These are phyloP conservation scores for Beta macrorhiza DNA, from an alignment of 179 eudicot species.

Conservation along the genomic window DNA sequence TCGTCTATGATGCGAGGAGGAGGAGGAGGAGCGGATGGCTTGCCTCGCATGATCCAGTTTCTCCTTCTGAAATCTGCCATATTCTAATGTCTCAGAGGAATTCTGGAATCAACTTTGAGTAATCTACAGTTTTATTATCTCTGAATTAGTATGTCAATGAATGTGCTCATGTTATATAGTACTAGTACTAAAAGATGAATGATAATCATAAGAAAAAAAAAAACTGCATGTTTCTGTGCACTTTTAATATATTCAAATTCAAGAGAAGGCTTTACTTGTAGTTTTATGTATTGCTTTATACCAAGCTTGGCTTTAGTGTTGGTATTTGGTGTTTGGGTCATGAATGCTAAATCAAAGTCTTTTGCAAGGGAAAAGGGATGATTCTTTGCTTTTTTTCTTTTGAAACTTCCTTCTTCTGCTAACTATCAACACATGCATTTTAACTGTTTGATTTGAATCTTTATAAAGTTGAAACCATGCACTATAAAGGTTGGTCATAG, in stretches of 20 bases:
- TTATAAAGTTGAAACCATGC: not conserved
- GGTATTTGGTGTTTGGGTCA: not conserved
- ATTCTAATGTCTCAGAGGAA: not conserved
- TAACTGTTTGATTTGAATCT: not conserved
- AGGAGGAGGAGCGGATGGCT: slow-evolving; percentile 11
- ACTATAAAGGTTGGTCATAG: not conserved
- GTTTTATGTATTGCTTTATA: slow-evolving; percentile 29
- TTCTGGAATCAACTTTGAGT: not conserved
- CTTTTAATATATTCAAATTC: not conserved
- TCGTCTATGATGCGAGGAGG: slow-evolving; percentile 17
- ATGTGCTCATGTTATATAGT: slow-evolving; percentile 10
- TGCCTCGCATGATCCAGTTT: slow-evolving; percentile 15
- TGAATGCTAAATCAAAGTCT: not conserved
- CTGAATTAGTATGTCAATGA: not conserved
- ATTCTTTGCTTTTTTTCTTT: slow-evolving; percentile 30
- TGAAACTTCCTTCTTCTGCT: slow-evolving; percentile 5
- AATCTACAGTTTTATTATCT: not conserved
- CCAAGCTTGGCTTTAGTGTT: slow-evolving; percentile 22
- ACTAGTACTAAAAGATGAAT: not conserved
- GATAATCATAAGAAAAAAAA: not conserved
- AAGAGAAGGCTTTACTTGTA: slow-evolving; percentile 25
- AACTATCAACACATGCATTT: not conserved
- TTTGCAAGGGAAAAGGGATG: slow-evolving; percentile 15
- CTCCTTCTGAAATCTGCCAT: slow-evolving; percentile 31
- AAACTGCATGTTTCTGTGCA: not conserved